Conservation (phyloP, 768 basidiomycete species). For the Rhodotorula diobovata region DNA sequence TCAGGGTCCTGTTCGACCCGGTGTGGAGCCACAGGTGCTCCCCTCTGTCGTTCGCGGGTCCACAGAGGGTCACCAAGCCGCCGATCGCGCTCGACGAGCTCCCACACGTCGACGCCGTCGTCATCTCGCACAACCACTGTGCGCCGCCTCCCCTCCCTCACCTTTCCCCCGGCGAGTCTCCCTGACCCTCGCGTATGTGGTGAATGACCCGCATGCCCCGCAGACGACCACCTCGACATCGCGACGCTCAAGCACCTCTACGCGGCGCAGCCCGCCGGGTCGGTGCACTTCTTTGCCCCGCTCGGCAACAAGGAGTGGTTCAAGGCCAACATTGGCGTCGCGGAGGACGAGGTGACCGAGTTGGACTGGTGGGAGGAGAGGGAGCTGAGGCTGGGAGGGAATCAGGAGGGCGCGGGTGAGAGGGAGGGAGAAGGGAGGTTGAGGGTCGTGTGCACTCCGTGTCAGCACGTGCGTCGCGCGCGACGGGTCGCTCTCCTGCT, state of each 20-base stretch:
- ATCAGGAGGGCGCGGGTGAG: neutral
- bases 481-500: neutral
- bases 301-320: constrained; percentile 56
- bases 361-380: constrained; percentile 56
- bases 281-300: constrained; percentile 59
- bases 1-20: constrained; percentile 45
- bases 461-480: constrained; percentile 60
- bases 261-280: constrained; percentile 22
- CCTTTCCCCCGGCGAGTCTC: no score
- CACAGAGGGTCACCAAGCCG: constrained; percentile 27
- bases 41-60: constrained; percentile 41
- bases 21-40: constrained; percentile 47
- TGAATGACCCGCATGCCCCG: constrained; percentile 33
- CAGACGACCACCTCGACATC: constrained; percentile 54
- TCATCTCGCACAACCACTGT: constrained; percentile 57
- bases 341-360: constrained; percentile 52
- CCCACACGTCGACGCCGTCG: constrained; percentile 61
- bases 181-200: neutral
- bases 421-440: constrained; percentile 45
- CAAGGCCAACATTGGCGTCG: constrained; percentile 48
- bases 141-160: constrained; percentile 29
- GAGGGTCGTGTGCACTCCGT: constrained; percentile 59
- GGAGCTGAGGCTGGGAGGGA: neutral
- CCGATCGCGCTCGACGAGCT: constrained; percentile 53
- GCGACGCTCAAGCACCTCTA: constrained; percentile 51